Base-by-base conservation (phyloP, 2,329 filamentous ascomycete species). In the Aspergillus pseudoviridinutans region DNA sequence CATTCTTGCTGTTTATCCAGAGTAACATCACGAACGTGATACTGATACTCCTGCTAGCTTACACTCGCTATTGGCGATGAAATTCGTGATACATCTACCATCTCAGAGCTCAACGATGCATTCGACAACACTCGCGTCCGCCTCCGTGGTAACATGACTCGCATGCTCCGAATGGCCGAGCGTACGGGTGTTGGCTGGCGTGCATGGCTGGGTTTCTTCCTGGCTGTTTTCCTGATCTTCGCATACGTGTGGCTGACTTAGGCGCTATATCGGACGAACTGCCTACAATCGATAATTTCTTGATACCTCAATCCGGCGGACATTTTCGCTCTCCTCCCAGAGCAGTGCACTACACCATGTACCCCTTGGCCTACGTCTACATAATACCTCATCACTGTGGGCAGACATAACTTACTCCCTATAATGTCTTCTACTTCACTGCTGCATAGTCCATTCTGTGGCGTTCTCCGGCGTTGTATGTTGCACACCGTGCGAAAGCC, bases 91-190 rank as follows among this genome's bases (percentile, higher is more conserved):
- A 94, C 90, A 14, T 90, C 91, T 2, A 87, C 90, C 1, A 82
- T 97, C 3, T 90, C 92, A 2, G 91, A 97, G 67, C 96, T 99
- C 88, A 97, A 97, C 75, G 91, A 96, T 70, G 84, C 86, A 4
- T 99, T 97, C 71, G 93, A 97, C 72, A 86, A 84, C 67, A 95
- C 93, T 54, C 82, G 92, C 35, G 78, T 92, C 53, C 85, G 90
- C 62, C 79, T 99, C 61, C 84, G 87, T 49, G 92, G 93, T 54
- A 97, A 95, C 20, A 97, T 99, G 94, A 96, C 91, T 72, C 83
- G 92, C 58, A 99, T 99, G 94, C 78, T 97, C 64, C 73, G 93
- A 54, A 99, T 99, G 94, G 94, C 94, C 4, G 85, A 97, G 78
- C 83, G 87, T 68, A 96, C 92, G 2, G 94, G 94, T n/a, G 88